These are phyloP conservation scores for Pyracantha coccinea DNA, from an alignment of 331 rosid genomes.

Conservation along the genomic window DNA sequence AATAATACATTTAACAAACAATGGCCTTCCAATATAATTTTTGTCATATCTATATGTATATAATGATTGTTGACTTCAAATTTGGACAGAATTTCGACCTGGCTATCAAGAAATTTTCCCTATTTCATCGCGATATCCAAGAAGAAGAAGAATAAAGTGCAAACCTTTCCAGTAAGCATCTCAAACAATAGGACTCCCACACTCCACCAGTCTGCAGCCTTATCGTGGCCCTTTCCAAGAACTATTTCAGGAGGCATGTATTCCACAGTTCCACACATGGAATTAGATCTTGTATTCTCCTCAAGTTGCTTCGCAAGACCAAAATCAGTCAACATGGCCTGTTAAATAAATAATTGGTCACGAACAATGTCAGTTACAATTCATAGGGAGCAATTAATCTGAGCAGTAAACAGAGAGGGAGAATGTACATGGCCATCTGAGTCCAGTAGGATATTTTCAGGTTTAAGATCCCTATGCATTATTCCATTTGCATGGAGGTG, in stretches of 20 bases:
- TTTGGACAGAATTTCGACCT: background rate
- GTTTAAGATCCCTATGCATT: constrained; percentile 96
- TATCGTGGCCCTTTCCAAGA: constrained; percentile 93
- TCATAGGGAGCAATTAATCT: background rate
- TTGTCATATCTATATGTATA: background rate
- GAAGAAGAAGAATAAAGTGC: background rate
- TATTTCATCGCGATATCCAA: background rate
- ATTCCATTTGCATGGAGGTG: constrained; percentile 91
- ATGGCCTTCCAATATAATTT: background rate
- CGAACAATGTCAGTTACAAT: constrained; percentile 2
- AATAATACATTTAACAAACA: background rate
- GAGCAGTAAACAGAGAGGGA: too few species aligned
- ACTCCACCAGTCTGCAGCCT: constrained; percentile 99
- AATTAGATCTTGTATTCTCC: constrained; percentile 76
- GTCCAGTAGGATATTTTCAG: constrained; percentile 80
- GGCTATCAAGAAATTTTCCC: background rate
- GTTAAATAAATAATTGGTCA: constrained; percentile 1
- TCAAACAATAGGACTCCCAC: constrained; percentile 83
- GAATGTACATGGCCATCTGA: constrained; percentile 82
- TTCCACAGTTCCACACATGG: constrained; percentile 90
- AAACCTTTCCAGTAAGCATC: constrained; percentile 98
- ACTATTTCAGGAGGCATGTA: constrained; percentile 97
- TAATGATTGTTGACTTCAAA: background rate
- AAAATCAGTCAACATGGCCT: constrained; percentile 97
- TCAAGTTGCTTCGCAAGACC: constrained; percentile 89